Percentiles rank a stretch among this genome's conserved stretches.
These are phyloP conservation scores for Mesotaenium endlicherianum DNA, from an alignment of 139 green algal species.

Conservation along the genomic window DNA sequence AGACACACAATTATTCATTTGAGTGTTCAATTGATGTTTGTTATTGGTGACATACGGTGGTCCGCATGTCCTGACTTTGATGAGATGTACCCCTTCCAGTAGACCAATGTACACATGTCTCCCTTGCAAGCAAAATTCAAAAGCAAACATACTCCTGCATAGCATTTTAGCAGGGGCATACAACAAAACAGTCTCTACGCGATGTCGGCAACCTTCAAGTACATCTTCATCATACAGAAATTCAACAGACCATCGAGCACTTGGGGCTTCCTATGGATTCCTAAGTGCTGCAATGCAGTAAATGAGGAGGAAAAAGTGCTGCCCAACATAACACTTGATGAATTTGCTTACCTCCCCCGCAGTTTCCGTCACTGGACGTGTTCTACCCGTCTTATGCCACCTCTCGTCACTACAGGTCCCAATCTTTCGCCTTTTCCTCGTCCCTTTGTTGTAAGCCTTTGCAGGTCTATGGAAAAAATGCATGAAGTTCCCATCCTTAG, in stretches of 20 bases:
- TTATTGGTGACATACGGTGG: too few relatives aligned
- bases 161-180: neutral
- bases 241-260: too few relatives aligned
- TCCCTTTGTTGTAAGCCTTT: neutral
- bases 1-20: too few relatives aligned
- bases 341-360: neutral
- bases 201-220: too few relatives aligned
- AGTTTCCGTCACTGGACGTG: neutral
- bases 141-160: neutral
- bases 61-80: too few relatives aligned
- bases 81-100: too few relatives aligned
- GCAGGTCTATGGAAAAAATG: constrained; percentile 34
- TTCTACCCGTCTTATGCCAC: constrained; percentile 45
- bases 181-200: neutral
- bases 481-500: neutral
- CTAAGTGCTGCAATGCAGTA: neutral
- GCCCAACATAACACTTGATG: neutral
- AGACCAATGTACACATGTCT: too few relatives aligned
- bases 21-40: too few relatives aligned
- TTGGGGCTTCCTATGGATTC: neutral
- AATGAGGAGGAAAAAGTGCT: neutral
- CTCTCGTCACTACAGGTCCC: neutral
- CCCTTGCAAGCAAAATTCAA: neutral
- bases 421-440: constrained; percentile 21
- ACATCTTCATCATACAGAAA: too few relatives aligned